These are phyloP conservation scores for Zygosaccharomyces sapae DNA, from an alignment of 1,139 yeast genomes.

Conservation along the genomic window DNA sequence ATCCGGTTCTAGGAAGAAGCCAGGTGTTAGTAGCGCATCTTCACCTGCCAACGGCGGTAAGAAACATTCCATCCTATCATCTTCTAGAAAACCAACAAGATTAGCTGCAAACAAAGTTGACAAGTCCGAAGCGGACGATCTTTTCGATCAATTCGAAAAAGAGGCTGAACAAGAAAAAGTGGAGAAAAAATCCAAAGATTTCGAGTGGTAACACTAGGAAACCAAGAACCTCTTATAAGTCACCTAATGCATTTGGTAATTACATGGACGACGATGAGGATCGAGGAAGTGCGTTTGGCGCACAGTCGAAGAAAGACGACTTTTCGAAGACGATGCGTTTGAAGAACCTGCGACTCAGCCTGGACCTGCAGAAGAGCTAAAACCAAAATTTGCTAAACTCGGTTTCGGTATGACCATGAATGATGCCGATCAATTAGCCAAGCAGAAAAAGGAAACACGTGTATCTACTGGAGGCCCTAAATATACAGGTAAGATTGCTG, in stretches of 20 bases:
- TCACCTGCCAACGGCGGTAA: conserved; percentile 19
- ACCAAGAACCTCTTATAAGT: conserved; percentile 14
- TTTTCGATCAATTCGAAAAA: conserved; percentile 83
- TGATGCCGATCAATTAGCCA: conserved; percentile 43
- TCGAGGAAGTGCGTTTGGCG: not conserved
- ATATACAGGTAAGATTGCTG: conserved; percentile 66
- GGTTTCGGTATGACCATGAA: conserved; percentile 80
- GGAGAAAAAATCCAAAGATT: conserved; percentile 18
- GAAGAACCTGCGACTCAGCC: conserved; percentile 12
- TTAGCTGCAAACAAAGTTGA: conserved; percentile 47
- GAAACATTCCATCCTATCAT: conserved; percentile 36
- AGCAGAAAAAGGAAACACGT: conserved; percentile 40
- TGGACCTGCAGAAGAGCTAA: conserved; percentile 50
- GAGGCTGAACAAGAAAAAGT: conserved; percentile 72
- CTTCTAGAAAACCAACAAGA: conserved; percentile 47
- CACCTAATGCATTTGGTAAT: conserved; percentile 11
- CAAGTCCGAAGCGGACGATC: conserved; percentile 59
- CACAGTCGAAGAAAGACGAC: conserved; percentile 10
- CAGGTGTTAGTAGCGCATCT: conserved; percentile 15
- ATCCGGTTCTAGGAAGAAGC: conserved; percentile 26
- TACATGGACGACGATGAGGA: conserved; percentile 7
- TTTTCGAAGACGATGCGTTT: conserved; percentile 17
- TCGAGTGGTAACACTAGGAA: conserved; percentile 7
- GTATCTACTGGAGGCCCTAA: conserved; percentile 42
- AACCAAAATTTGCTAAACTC: conserved; percentile 70